These are phyloP conservation scores for Pseudohyphozyma bogoriensis DNA, from an alignment of 768 basidiomycete species.

Conservation along the genomic window DNA sequence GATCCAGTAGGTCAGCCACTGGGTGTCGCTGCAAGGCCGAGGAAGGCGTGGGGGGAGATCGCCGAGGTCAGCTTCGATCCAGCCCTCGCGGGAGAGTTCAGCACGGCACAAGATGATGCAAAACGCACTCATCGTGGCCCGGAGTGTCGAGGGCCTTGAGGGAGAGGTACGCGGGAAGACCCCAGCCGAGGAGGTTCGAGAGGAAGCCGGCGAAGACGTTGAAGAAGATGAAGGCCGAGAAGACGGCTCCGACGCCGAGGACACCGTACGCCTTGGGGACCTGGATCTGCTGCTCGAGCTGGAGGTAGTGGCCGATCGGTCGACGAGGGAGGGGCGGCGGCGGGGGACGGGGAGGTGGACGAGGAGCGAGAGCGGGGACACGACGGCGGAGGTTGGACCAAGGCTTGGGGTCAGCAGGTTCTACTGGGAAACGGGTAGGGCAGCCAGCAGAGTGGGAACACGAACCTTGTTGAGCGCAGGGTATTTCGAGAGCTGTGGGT, in stretches of 20 bases:
- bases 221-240: conserved; percentile 66
- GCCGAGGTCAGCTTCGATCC: neutral
- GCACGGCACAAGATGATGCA: conserved; percentile 21
- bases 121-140: conserved; percentile 42
- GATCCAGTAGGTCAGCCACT: conserved; percentile 98
- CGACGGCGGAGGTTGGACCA: too few relatives aligned
- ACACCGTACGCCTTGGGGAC: conserved; percentile 87
- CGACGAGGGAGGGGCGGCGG: conserved; percentile 43
- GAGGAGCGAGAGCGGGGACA: neutral
- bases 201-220: conserved; percentile 85
- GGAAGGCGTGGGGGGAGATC: neutral
- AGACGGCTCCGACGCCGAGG: conserved; percentile 57
- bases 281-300: conserved; percentile 78
- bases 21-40: conserved; percentile 58
- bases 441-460: neutral
- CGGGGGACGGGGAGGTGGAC: neutral
- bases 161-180: conserved; percentile 85
- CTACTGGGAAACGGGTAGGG: too few relatives aligned
- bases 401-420: too few relatives aligned
- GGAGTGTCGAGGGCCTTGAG: conserved; percentile 86
- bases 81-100: conserved; percentile 3
- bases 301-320: too few relatives aligned
- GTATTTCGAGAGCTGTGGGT: neutral
- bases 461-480: neutral
- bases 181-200: conserved; percentile 92